Evolutionary conservation across 108 stramenopile genomes (phyloP).

Genomic region (Stephanodiscus triporus): DNA sequence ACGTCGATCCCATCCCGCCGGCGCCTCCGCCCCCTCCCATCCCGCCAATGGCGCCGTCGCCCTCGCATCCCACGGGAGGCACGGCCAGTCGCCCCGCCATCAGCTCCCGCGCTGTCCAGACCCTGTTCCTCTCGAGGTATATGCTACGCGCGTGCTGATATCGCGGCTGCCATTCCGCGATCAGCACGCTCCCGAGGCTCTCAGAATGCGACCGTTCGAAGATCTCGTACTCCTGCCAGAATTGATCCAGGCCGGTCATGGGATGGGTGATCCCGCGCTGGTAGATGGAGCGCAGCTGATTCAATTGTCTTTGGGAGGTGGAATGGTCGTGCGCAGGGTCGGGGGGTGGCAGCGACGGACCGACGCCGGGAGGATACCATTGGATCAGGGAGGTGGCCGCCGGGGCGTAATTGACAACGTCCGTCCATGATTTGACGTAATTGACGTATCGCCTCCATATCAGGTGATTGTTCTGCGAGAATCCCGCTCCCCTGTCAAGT

Average conservation of each 20-base stretch:
- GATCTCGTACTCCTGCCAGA: conserved; percentile 88
- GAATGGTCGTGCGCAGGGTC: conserved; percentile 48
- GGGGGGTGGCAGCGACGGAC: conserved; percentile 26
- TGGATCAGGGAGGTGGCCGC: background rate
- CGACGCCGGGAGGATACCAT: background rate
- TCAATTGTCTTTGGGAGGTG: conserved; percentile 66
- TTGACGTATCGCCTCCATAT: conserved; percentile 76
- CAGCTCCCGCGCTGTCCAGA: conserved; percentile 59
- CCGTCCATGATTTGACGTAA: conserved; percentile 66
- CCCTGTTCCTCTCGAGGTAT: conserved; percentile 80
- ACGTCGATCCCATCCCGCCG: conserved; percentile 6
- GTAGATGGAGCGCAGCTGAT: conserved; percentile 68
- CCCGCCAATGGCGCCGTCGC: conserved; percentile 5
- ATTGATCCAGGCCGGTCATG: conserved; percentile 83
- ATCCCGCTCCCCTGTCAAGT: conserved; percentile 60
- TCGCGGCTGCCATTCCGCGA: conserved; percentile 74
- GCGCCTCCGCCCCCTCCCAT: conserved; percentile 3
- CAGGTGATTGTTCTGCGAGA: conserved; percentile 68
- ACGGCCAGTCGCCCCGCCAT: conserved; percentile 66
- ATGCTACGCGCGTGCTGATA: conserved; percentile 88
- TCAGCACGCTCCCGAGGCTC: conserved; percentile 70
- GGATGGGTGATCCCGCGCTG: conserved; percentile 80
- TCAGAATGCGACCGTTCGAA: conserved; percentile 84
- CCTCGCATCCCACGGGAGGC: conserved; percentile 60
- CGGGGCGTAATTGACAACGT: conserved; percentile 8